Conservation (phyloP, 73 alveolate genomes). For the Stentor roeselii region DNA sequence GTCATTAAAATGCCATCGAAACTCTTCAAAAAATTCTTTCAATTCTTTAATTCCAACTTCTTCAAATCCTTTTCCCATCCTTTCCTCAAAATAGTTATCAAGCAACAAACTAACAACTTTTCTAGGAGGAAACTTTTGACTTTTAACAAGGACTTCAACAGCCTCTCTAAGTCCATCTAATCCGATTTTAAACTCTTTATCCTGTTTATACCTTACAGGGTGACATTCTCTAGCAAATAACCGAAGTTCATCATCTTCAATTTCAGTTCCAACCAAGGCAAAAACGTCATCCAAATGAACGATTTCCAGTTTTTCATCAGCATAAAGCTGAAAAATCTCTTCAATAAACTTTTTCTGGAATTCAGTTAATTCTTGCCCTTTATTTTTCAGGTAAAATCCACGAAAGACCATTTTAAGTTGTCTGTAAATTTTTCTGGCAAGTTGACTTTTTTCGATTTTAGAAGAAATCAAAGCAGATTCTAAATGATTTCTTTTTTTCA, state of each 20-base stretch:
- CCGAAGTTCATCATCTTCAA: constrained; percentile 12
- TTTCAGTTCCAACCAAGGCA: not conserved
- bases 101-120: not conserved
- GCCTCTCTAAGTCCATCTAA: not conserved
- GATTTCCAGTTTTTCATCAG: not conserved
- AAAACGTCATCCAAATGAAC: not conserved
- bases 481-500: not conserved
- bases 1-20: constrained; percentile 4
- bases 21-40: constrained; percentile 1
- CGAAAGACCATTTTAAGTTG: constrained; percentile 14
- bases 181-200: not conserved
- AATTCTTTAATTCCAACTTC: not conserved
- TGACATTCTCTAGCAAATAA: constrained; percentile 5
- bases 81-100: not conserved
- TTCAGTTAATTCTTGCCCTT: not conserved
- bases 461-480: not conserved
- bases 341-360: not conserved
- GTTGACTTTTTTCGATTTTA: not conserved
- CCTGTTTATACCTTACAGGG: not conserved
- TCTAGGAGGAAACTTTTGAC: not conserved
- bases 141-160: not conserved
- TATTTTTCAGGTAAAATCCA: not conserved
- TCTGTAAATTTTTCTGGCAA: not conserved
- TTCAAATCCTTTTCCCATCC: not conserved
- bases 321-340: not conserved